Evolutionary conservation across 129 eudicot genomes (phyloP).

Genomic region (Ambrosia trifida): DNA sequence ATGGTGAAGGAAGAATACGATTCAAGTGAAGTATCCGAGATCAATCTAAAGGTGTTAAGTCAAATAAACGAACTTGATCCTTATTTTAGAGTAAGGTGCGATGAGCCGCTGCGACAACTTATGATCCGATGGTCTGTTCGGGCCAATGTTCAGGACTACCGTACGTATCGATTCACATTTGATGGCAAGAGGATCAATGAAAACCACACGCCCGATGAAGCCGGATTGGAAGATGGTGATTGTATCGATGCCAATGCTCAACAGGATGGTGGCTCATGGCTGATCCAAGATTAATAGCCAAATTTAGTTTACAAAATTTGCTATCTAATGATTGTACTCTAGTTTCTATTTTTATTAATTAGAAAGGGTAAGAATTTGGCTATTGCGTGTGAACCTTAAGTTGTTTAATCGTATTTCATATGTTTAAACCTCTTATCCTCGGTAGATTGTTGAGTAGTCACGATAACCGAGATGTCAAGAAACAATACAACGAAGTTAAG

Average conservation of each 20-base stretch:
- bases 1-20: conserved; percentile 17
- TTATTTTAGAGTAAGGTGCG: conserved; percentile 13
- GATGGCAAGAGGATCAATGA: conserved; percentile 8
- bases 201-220: conserved; percentile 4
- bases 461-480: no score
- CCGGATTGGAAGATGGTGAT: conserved; percentile 20
- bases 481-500: no score
- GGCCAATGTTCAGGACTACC: conserved; percentile 4
- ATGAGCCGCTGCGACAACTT: conserved; percentile 15
- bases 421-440: no score
- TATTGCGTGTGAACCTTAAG: no score
- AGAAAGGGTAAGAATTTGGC: no score
- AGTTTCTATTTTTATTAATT: not conserved
- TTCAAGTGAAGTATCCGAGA: not conserved
- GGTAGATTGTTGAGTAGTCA: no score
- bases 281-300: not conserved
- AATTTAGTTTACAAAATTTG: no score
- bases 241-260: conserved; percentile 20
- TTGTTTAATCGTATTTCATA: no score
- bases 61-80: conserved; percentile 18
- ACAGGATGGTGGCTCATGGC: conserved; percentile 18
- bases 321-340: not conserved
- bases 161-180: conserved; percentile 1
- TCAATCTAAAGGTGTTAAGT: conserved; percentile 22
- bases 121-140: conserved; percentile 9